Evolutionary conservation across 1,284 basidiomycete species (phyloP), one percentile per base, ranked within the genome.

Genomic region (Apiotrichum sp.): DNA sequence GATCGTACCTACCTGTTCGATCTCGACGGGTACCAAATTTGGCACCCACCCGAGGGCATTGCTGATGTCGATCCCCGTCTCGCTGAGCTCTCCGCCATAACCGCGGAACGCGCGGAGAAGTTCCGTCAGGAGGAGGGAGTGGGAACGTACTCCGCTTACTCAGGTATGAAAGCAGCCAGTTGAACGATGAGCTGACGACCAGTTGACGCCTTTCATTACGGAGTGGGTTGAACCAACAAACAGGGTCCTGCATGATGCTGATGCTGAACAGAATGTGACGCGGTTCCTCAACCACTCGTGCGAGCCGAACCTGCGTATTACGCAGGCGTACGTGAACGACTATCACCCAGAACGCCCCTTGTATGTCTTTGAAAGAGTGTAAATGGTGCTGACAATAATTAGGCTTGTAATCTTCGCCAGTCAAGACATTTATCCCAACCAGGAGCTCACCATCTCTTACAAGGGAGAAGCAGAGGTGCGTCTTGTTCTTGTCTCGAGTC

Each of bases 1-100:
- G 88, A 87, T 3, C 78, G 86, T 47, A 93, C 91, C 62, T 96
- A 96, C 65, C 78, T 93, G 2, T 88, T 93, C 63, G 84, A 89
- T 61, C 66, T 91, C 22, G 90, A 93, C 65, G 87, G 85, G 61
- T 86, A 83, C 62, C 80, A 88, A 65, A 75, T 92, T 59, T 64
- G 54, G 72, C 77, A 67, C 50, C 77, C 73, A 1, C 75, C 75
- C 11, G 44, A 52, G 4, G 70, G 72, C 1, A 56, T 77, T 13
- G 60, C 60, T n/a, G 41, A 55, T 3, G 57, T 77, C 16, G 75
- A 77, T 54, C 63, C 64, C 2, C 60, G 70, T 14, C 52, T 64
- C 9, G 67, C 70, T 2, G 58, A 48, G 45, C 58, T 72, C 11
- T 70, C 71, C 1, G 55, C 63, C 22, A 53, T 63, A 42, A 56